These are phyloP conservation scores for Colletotrichum sp. DNA, from an alignment of 2,329 filamentous ascomycete species.

Conservation along the genomic window DNA sequence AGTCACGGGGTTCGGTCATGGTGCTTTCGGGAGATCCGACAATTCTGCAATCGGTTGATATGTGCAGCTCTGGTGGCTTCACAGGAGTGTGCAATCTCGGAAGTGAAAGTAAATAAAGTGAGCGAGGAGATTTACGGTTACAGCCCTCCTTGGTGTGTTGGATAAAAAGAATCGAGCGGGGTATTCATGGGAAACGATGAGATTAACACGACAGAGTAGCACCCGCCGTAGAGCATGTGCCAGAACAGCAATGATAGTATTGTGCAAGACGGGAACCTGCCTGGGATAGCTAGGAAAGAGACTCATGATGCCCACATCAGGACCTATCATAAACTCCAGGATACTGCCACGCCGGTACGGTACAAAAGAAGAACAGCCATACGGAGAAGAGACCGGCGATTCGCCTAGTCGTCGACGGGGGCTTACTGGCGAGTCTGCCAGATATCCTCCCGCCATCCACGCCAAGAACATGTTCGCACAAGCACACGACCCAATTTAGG, in stretches of 20 bases:
- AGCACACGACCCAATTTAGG: background rate
- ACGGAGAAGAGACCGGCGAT: background rate
- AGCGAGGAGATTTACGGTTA: too few relatives aligned
- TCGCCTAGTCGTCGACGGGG: background rate
- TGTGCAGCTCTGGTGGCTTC: too few relatives aligned
- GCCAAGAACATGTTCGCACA: background rate
- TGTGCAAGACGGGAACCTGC: too few relatives aligned
- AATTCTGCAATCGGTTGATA: background rate
- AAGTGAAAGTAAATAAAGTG: too few relatives aligned
- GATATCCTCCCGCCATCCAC: background rate
- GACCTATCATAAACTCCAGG: background rate
- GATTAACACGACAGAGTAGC: too few relatives aligned
- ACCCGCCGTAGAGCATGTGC: too few relatives aligned
- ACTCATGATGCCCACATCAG: too few relatives aligned
- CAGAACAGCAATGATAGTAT: background rate
- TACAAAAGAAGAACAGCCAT: background rate
- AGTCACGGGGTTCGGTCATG: background rate
- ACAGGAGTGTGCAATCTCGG: too few relatives aligned
- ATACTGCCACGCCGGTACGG: background rate
- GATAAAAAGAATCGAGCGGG: too few relatives aligned
- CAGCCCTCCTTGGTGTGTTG: too few relatives aligned
- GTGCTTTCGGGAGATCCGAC: background rate
- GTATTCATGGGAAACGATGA: too few relatives aligned
- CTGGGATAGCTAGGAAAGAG: too few relatives aligned
- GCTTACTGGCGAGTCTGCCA: background rate